Evolutionary conservation across 306 rosid genomes (phyloP).

Genomic region (Pterocarpus santalinus): DNA sequence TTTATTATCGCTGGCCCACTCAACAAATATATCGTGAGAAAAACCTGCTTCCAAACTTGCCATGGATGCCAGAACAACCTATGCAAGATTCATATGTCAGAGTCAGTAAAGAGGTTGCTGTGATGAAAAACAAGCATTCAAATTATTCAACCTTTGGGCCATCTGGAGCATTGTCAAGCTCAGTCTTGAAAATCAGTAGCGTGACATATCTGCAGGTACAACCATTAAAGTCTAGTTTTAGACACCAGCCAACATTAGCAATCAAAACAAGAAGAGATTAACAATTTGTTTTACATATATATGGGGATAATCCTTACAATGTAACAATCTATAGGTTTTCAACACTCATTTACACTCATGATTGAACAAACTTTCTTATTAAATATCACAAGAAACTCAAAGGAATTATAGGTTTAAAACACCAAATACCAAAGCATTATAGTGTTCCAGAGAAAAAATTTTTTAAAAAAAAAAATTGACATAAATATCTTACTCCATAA

Average conservation of each 20-base stretch:
- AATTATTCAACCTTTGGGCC: constrained; percentile 83
- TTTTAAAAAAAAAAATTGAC: not conserved
- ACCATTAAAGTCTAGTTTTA: constrained; percentile 50
- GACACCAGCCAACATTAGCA: constrained; percentile 39
- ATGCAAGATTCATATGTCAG: constrained; percentile 40
- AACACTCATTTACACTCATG: too few relatives aligned
- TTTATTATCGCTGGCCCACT: constrained; percentile 83
- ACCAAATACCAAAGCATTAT: not conserved
- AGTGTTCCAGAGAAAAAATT: constrained; percentile 17
- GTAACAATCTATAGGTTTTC: too few relatives aligned
- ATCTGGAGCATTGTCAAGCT: constrained; percentile 90
- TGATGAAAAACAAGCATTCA: constrained; percentile 39
- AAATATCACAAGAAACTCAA: constrained; percentile 36
- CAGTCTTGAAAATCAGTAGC: constrained; percentile 78
- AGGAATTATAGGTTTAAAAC: constrained; percentile 5
- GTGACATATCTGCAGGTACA: constrained; percentile 71
- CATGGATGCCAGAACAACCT: constrained; percentile 98
- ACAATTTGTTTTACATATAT: not conserved
- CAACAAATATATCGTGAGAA: constrained; percentile 95
- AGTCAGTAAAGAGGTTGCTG: constrained; percentile 13
- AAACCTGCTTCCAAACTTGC: constrained; percentile 99
- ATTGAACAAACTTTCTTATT: constrained; percentile 7
- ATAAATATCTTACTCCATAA: constrained; percentile 24
- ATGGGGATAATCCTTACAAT: constrained; percentile 3
- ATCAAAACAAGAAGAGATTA: constrained; percentile 21